Base-by-base conservation (phyloP, 2,329 filamentous ascomycete genomes). In the Venturia asperata region DNA sequence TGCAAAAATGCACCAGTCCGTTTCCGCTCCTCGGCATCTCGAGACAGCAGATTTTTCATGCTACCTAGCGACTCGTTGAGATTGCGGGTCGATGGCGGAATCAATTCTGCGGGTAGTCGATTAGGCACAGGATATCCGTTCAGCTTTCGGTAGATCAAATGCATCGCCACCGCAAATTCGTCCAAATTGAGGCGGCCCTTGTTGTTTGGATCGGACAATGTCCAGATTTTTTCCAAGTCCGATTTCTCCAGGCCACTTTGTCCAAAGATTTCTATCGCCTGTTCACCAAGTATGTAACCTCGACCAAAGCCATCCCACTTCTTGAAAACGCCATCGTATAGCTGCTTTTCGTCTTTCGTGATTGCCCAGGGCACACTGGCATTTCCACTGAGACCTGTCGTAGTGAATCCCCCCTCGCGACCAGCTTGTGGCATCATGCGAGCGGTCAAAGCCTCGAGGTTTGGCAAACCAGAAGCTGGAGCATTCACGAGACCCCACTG, bases 401-500 rank as follows among this genome's bases (percentile, higher is more conserved):
- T 93, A 9, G 91, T 96, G 71, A 90, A 97, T 34, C 89, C 89
- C 67, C 87, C 84, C 76, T 97, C 94, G 43, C 94, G 89, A 56
- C 94, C 94, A 37, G 62, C 86, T 74, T 99, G 93, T 27, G 94
- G 94, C 93, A 99, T 97, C 87, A 99, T 94, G 68, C 92, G 90
- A 66, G 91, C 88, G 72, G 96, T 91, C 62, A 99, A 79, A 27
- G 91, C 90, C 73, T 97, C 92, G 63, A 99, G 95, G 71, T 97
- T 97, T 1, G 94, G 94, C 68, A 99, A 78, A 1, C 93, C 94
- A 49, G 87, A 89, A 5, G 92, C 85, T 1, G 94, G 94, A 1
- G 92, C 90, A 76, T 99, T 99, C 41, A 97, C 94, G 64, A 97
- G 85, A n/a, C 94, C 94, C 94, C 94, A 99, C 74, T 97, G 94